These are phyloP conservation scores for Metschnikowia chrysomelidarum DNA, from an alignment of 805 yeast species.

Conservation along the genomic window DNA sequence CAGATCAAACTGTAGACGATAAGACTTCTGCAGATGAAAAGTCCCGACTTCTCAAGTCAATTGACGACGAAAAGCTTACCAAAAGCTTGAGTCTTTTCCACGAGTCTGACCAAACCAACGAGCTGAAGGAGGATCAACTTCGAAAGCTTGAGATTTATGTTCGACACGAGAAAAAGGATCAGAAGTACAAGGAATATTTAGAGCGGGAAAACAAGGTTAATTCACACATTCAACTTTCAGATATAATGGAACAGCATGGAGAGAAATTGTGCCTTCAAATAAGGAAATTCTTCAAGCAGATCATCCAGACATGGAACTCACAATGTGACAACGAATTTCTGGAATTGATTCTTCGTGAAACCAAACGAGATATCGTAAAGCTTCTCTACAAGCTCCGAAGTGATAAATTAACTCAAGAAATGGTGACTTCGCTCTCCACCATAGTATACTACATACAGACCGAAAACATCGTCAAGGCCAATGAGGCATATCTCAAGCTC, in stretches of 20 bases:
- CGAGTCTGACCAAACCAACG: slow-evolving; percentile 14
- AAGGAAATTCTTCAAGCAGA: slow-evolving; percentile 45
- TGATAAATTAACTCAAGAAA: slow-evolving; percentile 40
- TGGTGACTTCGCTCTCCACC: slow-evolving; percentile 55
- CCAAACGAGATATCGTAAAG: slow-evolving; percentile 48
- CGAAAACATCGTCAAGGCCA: slow-evolving; percentile 49
- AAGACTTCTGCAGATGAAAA: no score
- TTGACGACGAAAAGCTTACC: slow-evolving; percentile 7
- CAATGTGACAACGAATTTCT: slow-evolving; percentile 8
- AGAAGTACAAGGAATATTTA: slow-evolving; percentile 25
- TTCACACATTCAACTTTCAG: slow-evolving; percentile 23
- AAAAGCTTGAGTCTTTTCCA: slow-evolving; percentile 12
- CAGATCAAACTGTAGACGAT: not conserved
- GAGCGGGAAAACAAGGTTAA: slow-evolving; percentile 25
- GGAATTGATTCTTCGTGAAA: slow-evolving; percentile 26
- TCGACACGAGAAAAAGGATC: slow-evolving; percentile 17
- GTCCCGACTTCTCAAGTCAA: slow-evolving; percentile 1
- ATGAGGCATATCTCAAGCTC: slow-evolving; percentile 67
- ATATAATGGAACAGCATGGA: slow-evolving; percentile 27
- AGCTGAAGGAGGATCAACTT: slow-evolving; percentile 20
- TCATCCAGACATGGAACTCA: slow-evolving; percentile 46
- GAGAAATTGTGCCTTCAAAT: slow-evolving; percentile 37
- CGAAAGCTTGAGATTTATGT: slow-evolving; percentile 20
- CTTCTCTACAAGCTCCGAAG: slow-evolving; percentile 43
- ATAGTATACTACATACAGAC: slow-evolving; percentile 60